phyloP scores from a whole-genome alignment of 2,329 filamentous ascomycete genomes.

The Microcera coccophila region DNA sequence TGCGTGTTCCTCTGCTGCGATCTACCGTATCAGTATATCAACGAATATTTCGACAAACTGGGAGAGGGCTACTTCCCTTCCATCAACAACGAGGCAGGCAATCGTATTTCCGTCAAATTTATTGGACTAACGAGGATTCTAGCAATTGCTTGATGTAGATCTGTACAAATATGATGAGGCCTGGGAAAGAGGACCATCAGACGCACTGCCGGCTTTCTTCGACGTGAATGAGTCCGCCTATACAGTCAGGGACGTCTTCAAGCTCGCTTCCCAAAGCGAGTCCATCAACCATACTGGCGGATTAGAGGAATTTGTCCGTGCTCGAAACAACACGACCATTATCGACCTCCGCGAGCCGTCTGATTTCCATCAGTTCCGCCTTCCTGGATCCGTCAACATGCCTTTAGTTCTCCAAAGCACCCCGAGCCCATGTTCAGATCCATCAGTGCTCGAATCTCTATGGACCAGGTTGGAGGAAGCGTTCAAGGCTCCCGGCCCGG shows the following conservation, averaged over 20 bases:
- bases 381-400: slow-evolving; percentile 43
- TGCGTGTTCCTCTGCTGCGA: slow-evolving; percentile 62
- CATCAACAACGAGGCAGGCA: slow-evolving; percentile 40
- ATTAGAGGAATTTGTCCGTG: slow-evolving; percentile 9
- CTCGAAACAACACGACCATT: slow-evolving; percentile 31
- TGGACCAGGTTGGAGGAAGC: slow-evolving; percentile 46
- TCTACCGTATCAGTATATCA: slow-evolving; percentile 59
- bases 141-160: slow-evolving; percentile 25
- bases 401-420: slow-evolving; percentile 37
- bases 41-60: slow-evolving; percentile 57
- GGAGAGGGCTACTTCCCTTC: slow-evolving; percentile 44
- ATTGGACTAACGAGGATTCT: neutral
- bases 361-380: slow-evolving; percentile 41
- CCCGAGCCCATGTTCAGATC: slow-evolving; percentile 45
- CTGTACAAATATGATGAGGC: slow-evolving; percentile 25
- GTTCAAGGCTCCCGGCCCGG: slow-evolving; percentile 32
- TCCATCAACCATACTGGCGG: too few species aligned
- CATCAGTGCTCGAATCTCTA: slow-evolving; percentile 39
- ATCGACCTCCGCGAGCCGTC: slow-evolving; percentile 42
- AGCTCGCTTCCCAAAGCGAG: too few species aligned
- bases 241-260: too few species aligned
- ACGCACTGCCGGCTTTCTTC: slow-evolving; percentile 13
- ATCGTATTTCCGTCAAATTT: neutral
- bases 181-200: slow-evolving; percentile 21
- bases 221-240: slow-evolving; percentile 13